These are phyloP conservation scores for Mucor saturninus DNA, from an alignment of 371 early-diverging fungal species.

Conservation along the genomic window DNA sequence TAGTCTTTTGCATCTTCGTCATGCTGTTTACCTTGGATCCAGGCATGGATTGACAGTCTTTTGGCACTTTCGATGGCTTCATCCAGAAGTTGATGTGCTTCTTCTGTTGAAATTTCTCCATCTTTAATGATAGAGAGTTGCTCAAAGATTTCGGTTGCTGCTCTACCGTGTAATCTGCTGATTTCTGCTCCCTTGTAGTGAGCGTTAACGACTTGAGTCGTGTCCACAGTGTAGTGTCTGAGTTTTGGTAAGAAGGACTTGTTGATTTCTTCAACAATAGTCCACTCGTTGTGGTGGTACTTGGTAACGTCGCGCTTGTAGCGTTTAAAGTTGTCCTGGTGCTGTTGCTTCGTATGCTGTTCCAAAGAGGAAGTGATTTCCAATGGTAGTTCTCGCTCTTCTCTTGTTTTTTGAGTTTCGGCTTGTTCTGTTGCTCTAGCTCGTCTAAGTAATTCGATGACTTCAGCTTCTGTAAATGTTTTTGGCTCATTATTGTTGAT, in stretches of 20 bases:
- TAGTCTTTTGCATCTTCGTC: conserved; percentile 17
- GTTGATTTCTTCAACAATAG: conserved; percentile 17
- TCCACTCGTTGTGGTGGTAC: conserved; percentile 18
- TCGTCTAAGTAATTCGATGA: too few relatives aligned
- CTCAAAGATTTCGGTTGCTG: conserved; percentile 14
- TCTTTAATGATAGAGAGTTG: neutral
- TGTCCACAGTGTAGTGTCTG: conserved; percentile 12
- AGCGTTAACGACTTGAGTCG: conserved; percentile 14
- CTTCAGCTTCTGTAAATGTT: too few relatives aligned
- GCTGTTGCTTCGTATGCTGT: too few relatives aligned
- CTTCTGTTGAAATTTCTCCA: conserved; percentile 3
- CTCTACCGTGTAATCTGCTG: conserved; percentile 10
- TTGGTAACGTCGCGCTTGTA: too few relatives aligned
- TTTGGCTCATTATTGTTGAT: too few relatives aligned
- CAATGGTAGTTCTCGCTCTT: too few relatives aligned
- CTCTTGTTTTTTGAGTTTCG: too few relatives aligned
- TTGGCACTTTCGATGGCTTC: conserved; percentile 9
- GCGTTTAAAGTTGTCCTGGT: too few relatives aligned
- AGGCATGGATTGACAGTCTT: conserved; percentile 4
- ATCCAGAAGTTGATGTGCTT: conserved; percentile 3
- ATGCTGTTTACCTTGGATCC: conserved; percentile 4
- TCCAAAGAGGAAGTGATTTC: too few relatives aligned
- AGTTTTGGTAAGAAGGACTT: conserved; percentile 14
- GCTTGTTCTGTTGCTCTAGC: too few relatives aligned
- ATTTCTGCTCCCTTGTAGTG: conserved; percentile 18